phyloP scores from a whole-genome alignment of 2,329 filamentous ascomycete species.

The Colletotrichum melonis region DNA sequence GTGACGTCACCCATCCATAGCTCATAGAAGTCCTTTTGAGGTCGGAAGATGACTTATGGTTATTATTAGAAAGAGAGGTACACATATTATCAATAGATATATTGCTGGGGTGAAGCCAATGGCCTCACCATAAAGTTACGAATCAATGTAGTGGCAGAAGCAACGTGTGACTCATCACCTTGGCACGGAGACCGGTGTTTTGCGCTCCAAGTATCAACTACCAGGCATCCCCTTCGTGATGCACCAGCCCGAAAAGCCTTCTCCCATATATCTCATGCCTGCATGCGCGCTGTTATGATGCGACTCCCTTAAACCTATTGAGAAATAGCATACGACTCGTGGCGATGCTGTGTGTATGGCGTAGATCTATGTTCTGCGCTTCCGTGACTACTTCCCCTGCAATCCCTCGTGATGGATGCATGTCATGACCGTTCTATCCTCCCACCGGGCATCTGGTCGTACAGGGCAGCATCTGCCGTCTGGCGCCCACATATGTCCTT shows the following conservation, averaged over 20 bases:
- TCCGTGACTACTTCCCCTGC: background rate
- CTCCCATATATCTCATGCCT: background rate
- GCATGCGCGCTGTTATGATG: background rate
- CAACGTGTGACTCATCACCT: background rate
- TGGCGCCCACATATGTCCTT: slow-evolving; percentile 18
- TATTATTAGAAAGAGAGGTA: too few species aligned
- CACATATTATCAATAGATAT: too few species aligned
- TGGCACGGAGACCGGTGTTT: background rate
- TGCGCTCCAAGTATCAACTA: background rate
- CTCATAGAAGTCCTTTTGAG: too few species aligned
- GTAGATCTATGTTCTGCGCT: background rate
- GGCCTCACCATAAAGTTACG: too few species aligned
- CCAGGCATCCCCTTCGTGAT: slow-evolving; percentile 4
- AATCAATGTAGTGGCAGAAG: background rate
- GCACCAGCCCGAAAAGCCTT: background rate
- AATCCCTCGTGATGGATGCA: background rate
- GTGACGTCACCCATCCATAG: too few species aligned
- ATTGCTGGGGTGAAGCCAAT: too few species aligned
- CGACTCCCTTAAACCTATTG: background rate
- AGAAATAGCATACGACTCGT: slow-evolving; percentile 1
- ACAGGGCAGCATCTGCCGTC: slow-evolving; percentile 4
- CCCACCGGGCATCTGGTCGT: slow-evolving; percentile 11
- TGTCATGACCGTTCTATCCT: background rate
- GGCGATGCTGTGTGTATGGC: background rate
- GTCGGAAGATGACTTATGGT: too few species aligned